Evolutionary conservation across 129 eudicot genomes (phyloP), one percentile per base, ranked within the genome.

Genomic region (Scalesia atractyloides): DNA sequence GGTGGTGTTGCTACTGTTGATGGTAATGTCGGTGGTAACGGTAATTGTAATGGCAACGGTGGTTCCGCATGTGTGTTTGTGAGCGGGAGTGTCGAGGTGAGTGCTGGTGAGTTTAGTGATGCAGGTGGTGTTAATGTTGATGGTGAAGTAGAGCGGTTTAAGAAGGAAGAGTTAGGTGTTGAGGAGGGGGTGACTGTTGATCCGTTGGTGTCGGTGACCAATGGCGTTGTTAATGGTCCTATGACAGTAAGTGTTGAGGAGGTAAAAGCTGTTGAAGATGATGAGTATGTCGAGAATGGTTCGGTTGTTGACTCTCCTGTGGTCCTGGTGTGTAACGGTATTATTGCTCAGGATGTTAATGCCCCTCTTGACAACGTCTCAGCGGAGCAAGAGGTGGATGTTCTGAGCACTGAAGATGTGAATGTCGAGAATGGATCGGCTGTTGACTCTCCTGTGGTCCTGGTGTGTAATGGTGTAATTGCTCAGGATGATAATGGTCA

Each of bases 51-150:
- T 34, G 79, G 53, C 67, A 68, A 66, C 43, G 63, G 71, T 10
- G 85, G 77, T 70, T 66, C 73, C 47, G 67, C 85, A 9, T 73
- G 76, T 53, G 86, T 77, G 48, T 77, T 82, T 72, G 84, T 82
- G 3, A 59, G 41, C 13, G 84, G 72, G 43, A 48, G 53, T 39
- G 63, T 76, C 44, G 83, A 73, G 51, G 75, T 69, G 54, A 24
- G 47, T 49, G 53, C 46, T 50, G 86, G 53, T 39, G 82, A 79
- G 70, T 64, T 65, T 49, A 58, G 62, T 20, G 65, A 50, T 60
- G 66, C 54, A 1, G 49, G 17, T 5, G 68, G 54, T 76, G 67
- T 19, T 70, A 54, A 54, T 65, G 77, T 41, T 24, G 70, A 47
- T 68, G 82, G 8, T 50, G 85, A 26, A 69, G 76, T 49, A 14